Conservation (phyloP, 345 rosid species). For the Bruguiera gymnorhiza region DNA sequence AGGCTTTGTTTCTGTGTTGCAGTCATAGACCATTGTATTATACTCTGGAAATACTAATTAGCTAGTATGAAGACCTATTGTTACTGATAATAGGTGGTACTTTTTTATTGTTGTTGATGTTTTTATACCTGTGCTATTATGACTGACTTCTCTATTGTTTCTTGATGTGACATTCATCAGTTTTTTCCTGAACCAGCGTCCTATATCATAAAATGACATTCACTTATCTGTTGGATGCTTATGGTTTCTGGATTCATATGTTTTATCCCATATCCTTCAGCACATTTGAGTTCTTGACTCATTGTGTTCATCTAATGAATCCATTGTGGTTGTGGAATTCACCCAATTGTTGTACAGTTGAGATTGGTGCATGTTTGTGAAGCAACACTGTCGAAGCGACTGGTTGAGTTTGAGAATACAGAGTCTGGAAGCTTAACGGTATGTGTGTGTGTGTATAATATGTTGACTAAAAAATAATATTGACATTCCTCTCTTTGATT, state of each 20-base stretch:
- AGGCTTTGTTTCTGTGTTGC: no score
- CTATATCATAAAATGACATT: not conserved
- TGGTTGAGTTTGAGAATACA: conserved; percentile 81
- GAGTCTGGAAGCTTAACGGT: conserved; percentile 85
- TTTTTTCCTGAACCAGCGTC: not conserved
- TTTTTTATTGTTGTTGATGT: not conserved
- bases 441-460: conserved; percentile 12
- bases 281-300: not conserved
- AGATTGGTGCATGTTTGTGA: conserved; percentile 83
- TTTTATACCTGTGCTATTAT: not conserved
- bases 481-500: not conserved
- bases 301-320: not conserved
- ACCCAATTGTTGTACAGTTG: conserved; percentile 37
- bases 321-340: not conserved
- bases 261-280: not conserved
- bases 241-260: not conserved
- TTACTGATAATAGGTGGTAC: not conserved
- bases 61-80: not conserved
- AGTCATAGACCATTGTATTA: not conserved
- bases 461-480: no score
- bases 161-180: not conserved
- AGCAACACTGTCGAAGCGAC: conserved; percentile 83
- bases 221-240: not conserved
- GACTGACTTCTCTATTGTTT: not conserved
- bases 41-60: not conserved